Evolutionary conservation across 257 asterid genomes (phyloP), one percentile per base, ranked within the genome.

Genomic region (Fraxinus pennsylvanica): DNA sequence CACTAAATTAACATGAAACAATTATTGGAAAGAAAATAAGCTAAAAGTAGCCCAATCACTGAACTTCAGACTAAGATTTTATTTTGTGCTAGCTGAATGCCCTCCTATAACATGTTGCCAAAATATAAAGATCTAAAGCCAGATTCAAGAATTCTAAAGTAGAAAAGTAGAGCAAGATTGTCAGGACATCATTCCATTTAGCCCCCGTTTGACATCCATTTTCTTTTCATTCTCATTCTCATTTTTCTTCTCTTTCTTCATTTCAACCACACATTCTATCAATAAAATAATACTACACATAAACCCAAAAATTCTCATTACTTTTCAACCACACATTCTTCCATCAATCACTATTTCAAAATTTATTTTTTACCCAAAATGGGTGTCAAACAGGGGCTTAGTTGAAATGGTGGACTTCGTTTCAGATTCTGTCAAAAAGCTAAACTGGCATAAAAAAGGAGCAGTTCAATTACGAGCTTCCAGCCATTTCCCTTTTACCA

Each of bases 11-110:
- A 17, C 21, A 47, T 47, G 59, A 47, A 75, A 67, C 68, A 36
- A 74, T 36, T 32, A 29, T 52, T 47, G 63, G 36, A 57, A 69
- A 27, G 22, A n/a, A 33, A 35, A 68, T 68, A 68, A 33, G 47
- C 50, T 33, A 21, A 12, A 68, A 68, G 21, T 71, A 71, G 72
- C 83, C 43, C 52, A 54, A 45, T 25, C 17, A 12, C 9, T n/a
- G 25, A 65, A 25, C 14, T 30, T 36, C 74, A 32, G 39, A 15
- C 22, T 21, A 71, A 39, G n/a, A 47, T 47, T 15, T 15, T 47
- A 47, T 47, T 47, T 47, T 47, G 6, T 1, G 59, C 59, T 47
- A 47, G 59, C 59, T 1, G 21, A 15, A 47, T 15, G 59, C 21
- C 50, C 59, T 15, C 21, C 8, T 47, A 15, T 15, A 47, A 47